Conservation (phyloP, 106 monocot genomes). For the Dendrobium catenatum region DNA sequence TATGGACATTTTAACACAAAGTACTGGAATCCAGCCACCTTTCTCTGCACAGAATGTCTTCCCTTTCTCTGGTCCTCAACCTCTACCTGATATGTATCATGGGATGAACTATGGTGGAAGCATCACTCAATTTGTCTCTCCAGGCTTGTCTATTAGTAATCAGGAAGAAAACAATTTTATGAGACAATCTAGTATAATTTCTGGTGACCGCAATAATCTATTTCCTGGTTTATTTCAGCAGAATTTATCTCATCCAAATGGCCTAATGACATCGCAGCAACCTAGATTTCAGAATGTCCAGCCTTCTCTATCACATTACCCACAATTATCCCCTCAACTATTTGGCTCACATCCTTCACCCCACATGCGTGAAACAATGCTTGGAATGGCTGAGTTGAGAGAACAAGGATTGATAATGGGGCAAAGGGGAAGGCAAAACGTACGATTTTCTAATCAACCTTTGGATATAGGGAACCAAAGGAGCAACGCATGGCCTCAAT, state of each 20-base stretch:
- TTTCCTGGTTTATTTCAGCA: slow-evolving; percentile 35
- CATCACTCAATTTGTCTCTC: slow-evolving; percentile 18
- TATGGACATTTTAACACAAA: background rate
- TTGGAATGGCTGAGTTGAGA: slow-evolving; percentile 24
- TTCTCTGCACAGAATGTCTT: slow-evolving; percentile 26
- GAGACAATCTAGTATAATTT: slow-evolving; percentile 21
- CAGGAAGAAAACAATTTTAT: slow-evolving; percentile 21
- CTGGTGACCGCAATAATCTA: slow-evolving; percentile 21
- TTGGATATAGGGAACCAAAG: slow-evolving; percentile 20
- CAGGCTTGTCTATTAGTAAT: slow-evolving; percentile 14
- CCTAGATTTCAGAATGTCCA: slow-evolving; percentile 21
- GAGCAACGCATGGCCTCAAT: slow-evolving; percentile 21
- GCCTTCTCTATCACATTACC: slow-evolving; percentile 21
- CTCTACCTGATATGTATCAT: slow-evolving; percentile 14
- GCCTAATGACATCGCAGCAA: slow-evolving; percentile 28
- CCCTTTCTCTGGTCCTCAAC: slow-evolving; percentile 20
- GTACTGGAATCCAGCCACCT: slow-evolving; percentile 12
- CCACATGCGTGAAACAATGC: slow-evolving; percentile 16
- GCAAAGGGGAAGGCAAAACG: slow-evolving; percentile 18
- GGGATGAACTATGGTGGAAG: slow-evolving; percentile 20
- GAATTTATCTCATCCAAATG: slow-evolving; percentile 38
- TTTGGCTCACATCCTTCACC: slow-evolving; percentile 23
- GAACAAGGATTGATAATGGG: slow-evolving; percentile 18
- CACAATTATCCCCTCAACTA: slow-evolving; percentile 22
- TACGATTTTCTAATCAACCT: slow-evolving; percentile 21